A percentile compares a stretch with the other conserved stretches of the same genome.
Evolutionary conservation across 75 land plant genomes (phyloP).

Genomic region (Pinus tabuliformis): DNA sequence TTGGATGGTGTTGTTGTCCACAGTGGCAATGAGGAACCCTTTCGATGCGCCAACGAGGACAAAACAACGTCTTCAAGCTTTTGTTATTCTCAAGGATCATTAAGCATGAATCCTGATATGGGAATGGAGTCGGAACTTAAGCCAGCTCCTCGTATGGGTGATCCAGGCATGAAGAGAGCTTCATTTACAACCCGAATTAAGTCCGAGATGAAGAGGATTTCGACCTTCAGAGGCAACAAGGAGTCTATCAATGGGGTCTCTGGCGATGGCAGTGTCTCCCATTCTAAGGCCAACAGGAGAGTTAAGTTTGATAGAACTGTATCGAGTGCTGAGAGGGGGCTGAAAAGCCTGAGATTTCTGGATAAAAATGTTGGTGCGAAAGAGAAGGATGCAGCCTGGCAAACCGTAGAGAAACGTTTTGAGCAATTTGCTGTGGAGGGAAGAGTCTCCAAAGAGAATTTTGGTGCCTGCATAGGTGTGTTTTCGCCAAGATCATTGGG

Average conservation of each 20-base stretch:
- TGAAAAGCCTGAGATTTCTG: slow-evolving; percentile 25
- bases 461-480: slow-evolving; percentile 65
- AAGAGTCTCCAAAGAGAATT: slow-evolving; percentile 37
- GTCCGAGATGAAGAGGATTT: background rate
- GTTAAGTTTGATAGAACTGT: slow-evolving; percentile 2
- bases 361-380: slow-evolving; percentile 11
- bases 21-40: too few species aligned
- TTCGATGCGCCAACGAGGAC: too few species aligned
- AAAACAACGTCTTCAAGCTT: too few species aligned
- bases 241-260: background rate
- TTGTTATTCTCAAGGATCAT: too few species aligned
- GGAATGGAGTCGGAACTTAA: too few species aligned
- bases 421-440: slow-evolving; percentile 40
- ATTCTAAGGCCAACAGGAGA: background rate
- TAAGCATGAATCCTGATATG: too few species aligned
- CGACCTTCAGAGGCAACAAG: slow-evolving; percentile 6
- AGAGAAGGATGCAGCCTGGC: slow-evolving; percentile 19
- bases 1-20: too few species aligned
- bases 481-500: too few species aligned
- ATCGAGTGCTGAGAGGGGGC: slow-evolving; percentile 27
- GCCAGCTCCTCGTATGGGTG: too few species aligned
- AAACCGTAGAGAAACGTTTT: slow-evolving; percentile 51
- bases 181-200: slow-evolving; percentile 7
- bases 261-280: background rate
- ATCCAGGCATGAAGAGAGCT: background rate